Evolutionary conservation across 306 rosid species (phyloP).

Genomic region (Aeschynomene evenia): DNA sequence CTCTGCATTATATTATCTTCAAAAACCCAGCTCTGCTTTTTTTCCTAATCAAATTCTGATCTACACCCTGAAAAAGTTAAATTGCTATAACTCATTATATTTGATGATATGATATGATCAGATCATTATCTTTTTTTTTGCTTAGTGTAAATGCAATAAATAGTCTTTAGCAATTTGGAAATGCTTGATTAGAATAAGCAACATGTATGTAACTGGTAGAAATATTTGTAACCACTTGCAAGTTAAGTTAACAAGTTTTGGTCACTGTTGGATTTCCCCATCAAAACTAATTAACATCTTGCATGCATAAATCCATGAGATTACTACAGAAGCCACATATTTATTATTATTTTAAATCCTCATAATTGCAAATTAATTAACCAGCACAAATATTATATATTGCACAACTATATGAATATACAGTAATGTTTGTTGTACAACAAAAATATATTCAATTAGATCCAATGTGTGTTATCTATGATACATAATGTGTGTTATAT

Average conservation of each 20-base stretch:
- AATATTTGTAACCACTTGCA: slow-evolving; percentile 40
- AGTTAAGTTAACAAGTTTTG: slow-evolving; percentile 20
- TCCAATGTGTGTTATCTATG: too few relatives aligned
- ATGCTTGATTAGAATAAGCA: slow-evolving; percentile 28
- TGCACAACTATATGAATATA: background rate
- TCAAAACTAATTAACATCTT: slow-evolving; percentile 21
- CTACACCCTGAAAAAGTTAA: slow-evolving; percentile 40
- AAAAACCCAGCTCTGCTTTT: slow-evolving; percentile 31
- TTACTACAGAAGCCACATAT: slow-evolving; percentile 9
- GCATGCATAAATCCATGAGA: background rate
- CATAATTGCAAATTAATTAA: slow-evolving; percentile 3
- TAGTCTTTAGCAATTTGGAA: slow-evolving; percentile 23
- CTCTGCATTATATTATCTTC: slow-evolving; percentile 48
- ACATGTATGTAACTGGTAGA: slow-evolving; percentile 32
- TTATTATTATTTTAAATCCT: background rate
- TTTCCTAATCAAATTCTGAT: slow-evolving; percentile 47
- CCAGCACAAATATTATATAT: background rate
- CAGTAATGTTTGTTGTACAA: too few relatives aligned
- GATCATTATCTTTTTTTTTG: slow-evolving; percentile 22
- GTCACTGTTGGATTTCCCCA: slow-evolving; percentile 37
- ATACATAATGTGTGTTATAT: too few relatives aligned
- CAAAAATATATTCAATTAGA: too few relatives aligned
- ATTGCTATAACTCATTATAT: slow-evolving; percentile 33
- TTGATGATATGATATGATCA: background rate
- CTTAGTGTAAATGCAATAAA: slow-evolving; percentile 31